Evolutionary conservation across 441 rosid species (phyloP), one percentile per base, ranked within the genome.

Genomic region (Eruca vesicaria): DNA sequence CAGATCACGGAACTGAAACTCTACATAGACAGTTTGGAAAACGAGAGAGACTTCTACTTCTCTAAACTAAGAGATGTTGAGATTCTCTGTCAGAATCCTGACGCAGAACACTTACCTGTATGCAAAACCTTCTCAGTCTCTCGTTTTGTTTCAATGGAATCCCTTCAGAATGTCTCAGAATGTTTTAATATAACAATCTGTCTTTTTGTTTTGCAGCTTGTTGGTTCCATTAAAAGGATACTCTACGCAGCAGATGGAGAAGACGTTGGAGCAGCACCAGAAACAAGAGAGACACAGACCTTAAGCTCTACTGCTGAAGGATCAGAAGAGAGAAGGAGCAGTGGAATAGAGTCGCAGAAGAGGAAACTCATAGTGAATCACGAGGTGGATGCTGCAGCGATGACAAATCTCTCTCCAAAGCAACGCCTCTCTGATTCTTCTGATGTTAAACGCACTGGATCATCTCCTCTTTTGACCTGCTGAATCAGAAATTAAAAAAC

Each of bases 1-100:
- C 90, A 96, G 97, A 90, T 96, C 69, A 93, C 97, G 3, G 92
- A 93, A 76, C 68, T 96, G 87, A 96, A 96, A 88, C 84, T 96
- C 18, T 89, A 89, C 53, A 90, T 96, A 21, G 99, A 96, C 79
- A 90, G 93, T 79, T 94, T 96, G 48, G 99, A 96, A 79, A 96
- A 96, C 80, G 98, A 96, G 81, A 86, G 99, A 80, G 98, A 96
- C 78, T 96, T 90, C 83, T 96, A 96, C 78, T 93, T 96, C 64
- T 89, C 84, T 4, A 96, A 92, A 82, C 81, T 96, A 55, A 86
- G 98, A 81, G 98, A 93, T 67, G 88, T 96, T 2, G 97, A 93
- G 87, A 90, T 93, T 56, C 68, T 96, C 80, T 92, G 97, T 81
- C 96, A 92, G 80, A 87, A 81, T 61, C 89, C 87, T 1, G 88